Percentiles rank a stretch among this genome's conserved stretches.
phyloP scores from a whole-genome alignment of 2,329 filamentous ascomycete genomes.

The Hypoxylon sp. region DNA sequence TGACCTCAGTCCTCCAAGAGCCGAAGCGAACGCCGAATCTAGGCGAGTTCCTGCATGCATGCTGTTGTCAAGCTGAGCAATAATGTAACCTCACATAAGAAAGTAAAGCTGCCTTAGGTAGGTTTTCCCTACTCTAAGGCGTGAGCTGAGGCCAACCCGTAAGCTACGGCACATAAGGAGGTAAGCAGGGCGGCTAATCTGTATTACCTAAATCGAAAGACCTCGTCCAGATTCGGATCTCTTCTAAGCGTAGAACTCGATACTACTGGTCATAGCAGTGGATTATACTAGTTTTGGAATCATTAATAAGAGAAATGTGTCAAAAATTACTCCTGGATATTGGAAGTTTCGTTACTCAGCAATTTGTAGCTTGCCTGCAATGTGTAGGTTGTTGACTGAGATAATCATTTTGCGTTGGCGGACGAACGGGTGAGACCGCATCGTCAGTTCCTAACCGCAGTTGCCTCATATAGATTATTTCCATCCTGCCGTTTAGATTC shows the following conservation, averaged over 20 bases:
- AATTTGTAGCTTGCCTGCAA: neutral
- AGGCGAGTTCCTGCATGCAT: conserved; percentile 7
- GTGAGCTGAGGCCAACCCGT: conserved; percentile 18
- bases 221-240: conserved; percentile 6
- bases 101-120: conserved; percentile 4
- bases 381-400: neutral
- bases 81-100: conserved; percentile 29
- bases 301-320: conserved; percentile 1
- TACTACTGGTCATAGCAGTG: neutral
- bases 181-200: conserved; percentile 15
- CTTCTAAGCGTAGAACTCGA: conserved; percentile 19
- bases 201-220: conserved; percentile 23
- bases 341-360: neutral
- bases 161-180: neutral
- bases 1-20: neutral
- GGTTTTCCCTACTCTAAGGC: conserved; percentile 1
- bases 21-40: neutral
- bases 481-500: neutral
- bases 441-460: neutral
- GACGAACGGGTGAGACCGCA: neutral
- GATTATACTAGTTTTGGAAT: neutral
- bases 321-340: neutral
- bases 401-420: too few species aligned
- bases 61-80: conserved; percentile 22
- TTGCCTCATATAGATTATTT: neutral